phyloP scores from a whole-genome alignment of 371 early-diverging fungal species.

The Mortierella sp. region DNA sequence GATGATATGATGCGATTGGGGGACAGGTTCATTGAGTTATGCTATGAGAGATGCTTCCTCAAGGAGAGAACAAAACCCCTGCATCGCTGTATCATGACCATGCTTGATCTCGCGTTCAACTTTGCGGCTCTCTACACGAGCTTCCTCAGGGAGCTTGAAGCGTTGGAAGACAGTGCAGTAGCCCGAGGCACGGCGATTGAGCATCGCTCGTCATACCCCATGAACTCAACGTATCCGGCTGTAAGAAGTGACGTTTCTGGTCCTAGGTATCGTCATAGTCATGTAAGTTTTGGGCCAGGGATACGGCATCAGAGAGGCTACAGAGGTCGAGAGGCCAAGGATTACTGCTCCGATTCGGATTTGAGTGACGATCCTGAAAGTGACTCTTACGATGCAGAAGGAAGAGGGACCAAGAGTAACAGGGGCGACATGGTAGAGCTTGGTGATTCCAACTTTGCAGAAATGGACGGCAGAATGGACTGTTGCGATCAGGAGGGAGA shows the following conservation, averaged over 20 bases:
- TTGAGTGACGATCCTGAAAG: no score
- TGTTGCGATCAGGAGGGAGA: background rate
- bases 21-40: constrained; percentile 16
- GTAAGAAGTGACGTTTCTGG: background rate
- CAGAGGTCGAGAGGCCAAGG: no score
- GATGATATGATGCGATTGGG: constrained; percentile 39
- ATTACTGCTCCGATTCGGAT: no score
- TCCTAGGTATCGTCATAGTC: background rate
- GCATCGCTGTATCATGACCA: constrained; percentile 35
- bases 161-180: constrained; percentile 1
- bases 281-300: background rate
- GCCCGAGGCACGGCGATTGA: background rate
- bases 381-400: no score
- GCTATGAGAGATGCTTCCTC: constrained; percentile 46
- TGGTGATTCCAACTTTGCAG: no score
- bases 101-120: constrained; percentile 33
- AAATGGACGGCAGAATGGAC: background rate
- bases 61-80: constrained; percentile 31
- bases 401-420: no score
- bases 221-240: background rate
- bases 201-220: background rate
- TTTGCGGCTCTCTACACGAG: constrained; percentile 29
- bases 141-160: constrained; percentile 10
- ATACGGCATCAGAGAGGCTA: no score
- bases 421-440: no score